These are phyloP conservation scores for Trichocomaceae sp. DNA, from an alignment of 2,329 filamentous ascomycete species.

Conservation along the genomic window DNA sequence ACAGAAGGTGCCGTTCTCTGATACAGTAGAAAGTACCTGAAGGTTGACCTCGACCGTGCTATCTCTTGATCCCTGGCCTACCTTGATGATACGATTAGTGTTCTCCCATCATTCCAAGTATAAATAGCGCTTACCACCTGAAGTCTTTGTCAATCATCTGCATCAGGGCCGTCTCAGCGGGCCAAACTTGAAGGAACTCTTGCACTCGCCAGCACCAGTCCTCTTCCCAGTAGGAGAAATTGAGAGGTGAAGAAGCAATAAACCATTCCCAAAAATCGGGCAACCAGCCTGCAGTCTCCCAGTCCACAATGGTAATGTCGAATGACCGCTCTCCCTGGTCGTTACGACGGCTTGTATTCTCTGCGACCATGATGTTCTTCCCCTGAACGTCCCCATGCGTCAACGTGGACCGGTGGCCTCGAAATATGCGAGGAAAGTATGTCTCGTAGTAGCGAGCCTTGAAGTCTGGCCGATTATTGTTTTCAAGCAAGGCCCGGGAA, in stretches of 20 bases:
- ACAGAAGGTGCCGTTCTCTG: too few relatives aligned
- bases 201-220: conserved; percentile 26
- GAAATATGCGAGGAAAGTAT: conserved; percentile 20
- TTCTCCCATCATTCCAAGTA: too few relatives aligned
- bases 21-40: too few relatives aligned
- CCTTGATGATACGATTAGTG: too few relatives aligned
- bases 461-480: conserved; percentile 20
- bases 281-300: conserved; percentile 24
- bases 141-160: conserved; percentile 23
- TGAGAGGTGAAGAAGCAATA: conserved; percentile 19
- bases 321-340: conserved; percentile 24
- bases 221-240: conserved; percentile 17
- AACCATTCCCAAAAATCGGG: conserved; percentile 26
- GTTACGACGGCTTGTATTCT: conserved; percentile 16
- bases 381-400: conserved; percentile 27
- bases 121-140: conserved; percentile 10
- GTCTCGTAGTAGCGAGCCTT: conserved; percentile 25
- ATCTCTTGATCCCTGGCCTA: too few relatives aligned
- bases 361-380: conserved; percentile 23
- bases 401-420: conserved; percentile 24
- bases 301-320: conserved; percentile 25
- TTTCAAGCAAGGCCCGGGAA: conserved; percentile 19
- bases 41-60: too few relatives aligned
- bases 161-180: conserved; percentile 24
- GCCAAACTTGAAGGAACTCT: conserved; percentile 24